A percentile compares a stretch with the other conserved stretches of the same genome.
Conservation (phyloP, 2,329 filamentous ascomycete species). For the Trichoderma hamatum region DNA sequence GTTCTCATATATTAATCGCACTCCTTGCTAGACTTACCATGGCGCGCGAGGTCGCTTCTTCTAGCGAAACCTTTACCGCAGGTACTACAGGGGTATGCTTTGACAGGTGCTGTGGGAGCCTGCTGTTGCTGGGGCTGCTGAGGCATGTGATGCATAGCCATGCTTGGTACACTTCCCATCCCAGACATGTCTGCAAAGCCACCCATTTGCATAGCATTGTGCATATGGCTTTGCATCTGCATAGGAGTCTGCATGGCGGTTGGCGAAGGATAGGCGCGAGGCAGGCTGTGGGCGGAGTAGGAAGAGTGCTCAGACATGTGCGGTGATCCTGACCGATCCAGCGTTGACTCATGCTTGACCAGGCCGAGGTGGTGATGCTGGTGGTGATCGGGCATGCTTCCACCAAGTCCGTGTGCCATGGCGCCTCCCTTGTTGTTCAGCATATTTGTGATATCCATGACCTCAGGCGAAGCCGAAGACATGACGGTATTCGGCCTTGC, state of each 20-base stretch:
- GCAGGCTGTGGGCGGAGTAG: conserved; percentile 55
- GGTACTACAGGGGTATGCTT: conserved; percentile 86
- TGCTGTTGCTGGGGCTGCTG: conserved; percentile 39
- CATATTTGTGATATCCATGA: conserved; percentile 58
- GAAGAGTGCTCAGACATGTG: conserved; percentile 63
- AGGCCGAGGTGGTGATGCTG: conserved; percentile 38
- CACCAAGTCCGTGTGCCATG: conserved; percentile 39
- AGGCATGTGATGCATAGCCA: conserved; percentile 45
- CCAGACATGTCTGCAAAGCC: conserved; percentile 43
- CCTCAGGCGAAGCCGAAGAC: conserved; percentile 51
- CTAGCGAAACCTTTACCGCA: conserved; percentile 92
- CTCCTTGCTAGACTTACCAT: conserved; percentile 61
- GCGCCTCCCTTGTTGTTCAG: conserved; percentile 52
- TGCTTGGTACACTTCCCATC: conserved; percentile 43
- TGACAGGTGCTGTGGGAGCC: conserved; percentile 45
- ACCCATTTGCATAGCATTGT: conserved; percentile 46
- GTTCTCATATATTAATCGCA: background rate
- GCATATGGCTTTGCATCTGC: conserved; percentile 50
- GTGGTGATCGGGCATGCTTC: conserved; percentile 38
- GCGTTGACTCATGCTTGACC: conserved; percentile 43
- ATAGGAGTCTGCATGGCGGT: conserved; percentile 55
- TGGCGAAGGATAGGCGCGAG: conserved; percentile 57
- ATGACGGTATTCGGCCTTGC: conserved; percentile 43
- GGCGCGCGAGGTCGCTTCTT: conserved; percentile 88
- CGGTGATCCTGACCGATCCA: conserved; percentile 60